Percentiles rank a stretch among this genome's conserved stretches.
phyloP scores from a whole-genome alignment of 805 yeast species.

The Teunomyces stri region DNA sequence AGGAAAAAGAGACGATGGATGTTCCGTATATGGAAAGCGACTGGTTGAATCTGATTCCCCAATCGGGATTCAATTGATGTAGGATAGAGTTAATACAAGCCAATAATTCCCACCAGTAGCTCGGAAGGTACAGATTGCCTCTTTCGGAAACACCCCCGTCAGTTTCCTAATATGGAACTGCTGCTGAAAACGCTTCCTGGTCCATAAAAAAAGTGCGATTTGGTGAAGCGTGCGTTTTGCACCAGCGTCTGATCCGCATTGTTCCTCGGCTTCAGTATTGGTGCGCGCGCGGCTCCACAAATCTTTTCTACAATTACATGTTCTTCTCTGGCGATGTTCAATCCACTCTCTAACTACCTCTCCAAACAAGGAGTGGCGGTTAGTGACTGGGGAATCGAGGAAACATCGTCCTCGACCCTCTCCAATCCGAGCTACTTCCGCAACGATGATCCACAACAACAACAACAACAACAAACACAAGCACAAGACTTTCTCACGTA shows the following conservation, averaged over 20 bases:
- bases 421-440: conserved; percentile 7
- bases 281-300: neutral
- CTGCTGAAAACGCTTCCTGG: too few relatives aligned
- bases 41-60: conserved; percentile 32
- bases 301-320: neutral
- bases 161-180: too few relatives aligned
- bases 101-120: neutral
- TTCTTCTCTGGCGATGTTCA: conserved; percentile 16
- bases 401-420: conserved; percentile 10
- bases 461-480: conserved; percentile 1
- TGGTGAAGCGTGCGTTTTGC: too few relatives aligned
- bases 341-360: conserved; percentile 25
- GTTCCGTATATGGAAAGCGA: conserved; percentile 16
- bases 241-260: too few relatives aligned
- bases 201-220: too few relatives aligned
- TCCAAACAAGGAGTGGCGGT: conserved; percentile 12
- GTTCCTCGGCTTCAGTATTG: neutral
- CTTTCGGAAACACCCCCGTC: neutral
- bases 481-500: conserved; percentile 10
- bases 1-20: conserved; percentile 1
- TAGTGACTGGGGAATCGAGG: conserved; percentile 42
- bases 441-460: neutral
- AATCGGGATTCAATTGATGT: conserved; percentile 26
- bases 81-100: neutral
- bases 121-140: neutral